Base-by-base conservation (phyloP, 2,329 filamentous ascomycete genomes). In the Juglanconis sp. region DNA sequence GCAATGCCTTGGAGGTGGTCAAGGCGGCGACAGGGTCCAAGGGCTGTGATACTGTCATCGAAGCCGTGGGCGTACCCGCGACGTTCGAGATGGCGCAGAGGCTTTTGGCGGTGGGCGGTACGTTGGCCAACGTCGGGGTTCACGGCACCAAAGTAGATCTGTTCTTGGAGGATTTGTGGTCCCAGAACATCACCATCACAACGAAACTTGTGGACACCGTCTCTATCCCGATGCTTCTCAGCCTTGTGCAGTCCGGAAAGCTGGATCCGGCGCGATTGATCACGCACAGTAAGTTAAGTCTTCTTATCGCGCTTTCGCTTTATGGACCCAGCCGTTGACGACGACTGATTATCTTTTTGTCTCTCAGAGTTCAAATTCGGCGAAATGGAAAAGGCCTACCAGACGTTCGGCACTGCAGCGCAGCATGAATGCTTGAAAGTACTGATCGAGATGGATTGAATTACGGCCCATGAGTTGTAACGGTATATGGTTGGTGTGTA, bases 41-140 rank as follows among this genome's bases (percentile, higher is more conserved):
- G 56, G 83, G 82, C 0, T 84, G 80, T 63, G 82, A 87, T 60
- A 74, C 80, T 0, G 82, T 86, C 1, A 82, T 85, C 53, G 83
- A 86, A 68, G 82, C 81, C 0, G 84, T 86, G 1, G 83, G 83
- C 1, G 72, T 82, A 8, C 80, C 81, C 0, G 74, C 73, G 0
- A 84, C 80, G 0, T 84, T 86, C 66, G 73, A 79, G 15, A 70
- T 84, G 47, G 81, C 78, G 56, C 82, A 86, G 68, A 71, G 78
- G 7, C 66, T 87, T 31, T 75, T 86, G 9, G 82, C 79, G 0
- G 72, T 78, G 0, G 83, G 82, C 1, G 83, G 81, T 4, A 71
- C 74, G 0, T 78, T 86, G 63, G 83, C 82, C 4, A 86, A 85
- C 66, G 76, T 86, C 2, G 83, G 83, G 8, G 83, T 86, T 6